Conservation (phyloP, 225 moss, liverwort and hornwort species). For the Sphagnum tenellum region DNA sequence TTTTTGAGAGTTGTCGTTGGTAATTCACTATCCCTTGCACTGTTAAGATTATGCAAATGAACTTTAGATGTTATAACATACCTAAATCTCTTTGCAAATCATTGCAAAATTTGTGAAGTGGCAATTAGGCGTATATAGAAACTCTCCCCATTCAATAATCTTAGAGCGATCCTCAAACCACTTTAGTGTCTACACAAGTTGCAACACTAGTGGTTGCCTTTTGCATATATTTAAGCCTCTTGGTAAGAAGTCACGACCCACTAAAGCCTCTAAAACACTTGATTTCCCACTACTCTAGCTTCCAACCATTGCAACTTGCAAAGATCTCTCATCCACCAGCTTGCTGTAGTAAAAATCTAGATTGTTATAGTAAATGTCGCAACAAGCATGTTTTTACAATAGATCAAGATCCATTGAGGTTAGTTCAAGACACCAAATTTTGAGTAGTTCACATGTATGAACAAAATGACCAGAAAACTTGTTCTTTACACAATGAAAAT, state of each 20-base stretch:
- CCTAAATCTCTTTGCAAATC: slow-evolving; percentile 95
- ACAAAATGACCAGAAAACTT: too few relatives aligned
- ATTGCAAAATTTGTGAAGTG: slow-evolving; percentile 82
- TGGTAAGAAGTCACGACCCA: slow-evolving; percentile 88
- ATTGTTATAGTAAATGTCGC: not conserved
- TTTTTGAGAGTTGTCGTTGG: too few relatives aligned
- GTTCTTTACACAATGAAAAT: too few relatives aligned
- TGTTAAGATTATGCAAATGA: too few relatives aligned
- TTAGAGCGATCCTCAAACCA: slow-evolving; percentile 78
- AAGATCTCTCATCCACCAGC: not conserved
- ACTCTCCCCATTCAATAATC: slow-evolving; percentile 94
- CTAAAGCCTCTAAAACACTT: slow-evolving; percentile 87
- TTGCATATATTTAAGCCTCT: slow-evolving; percentile 95
- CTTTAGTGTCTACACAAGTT: slow-evolving; percentile 80
- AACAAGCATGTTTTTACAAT: not conserved
- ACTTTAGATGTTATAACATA: slow-evolving; percentile 9
- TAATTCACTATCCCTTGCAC: too few relatives aligned
- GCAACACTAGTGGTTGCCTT: slow-evolving; percentile 80
- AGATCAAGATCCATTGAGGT: too few relatives aligned
- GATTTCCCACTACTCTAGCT: slow-evolving; percentile 98
- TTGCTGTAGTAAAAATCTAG: not conserved
- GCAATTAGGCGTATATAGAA: slow-evolving; percentile 81
- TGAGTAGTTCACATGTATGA: too few relatives aligned
- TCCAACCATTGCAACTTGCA: slow-evolving; percentile 84
- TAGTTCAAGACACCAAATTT: too few relatives aligned